Evolutionary conservation across 108 stramenopile species (phyloP).

Genomic region (Nitzschia sp.): DNA sequence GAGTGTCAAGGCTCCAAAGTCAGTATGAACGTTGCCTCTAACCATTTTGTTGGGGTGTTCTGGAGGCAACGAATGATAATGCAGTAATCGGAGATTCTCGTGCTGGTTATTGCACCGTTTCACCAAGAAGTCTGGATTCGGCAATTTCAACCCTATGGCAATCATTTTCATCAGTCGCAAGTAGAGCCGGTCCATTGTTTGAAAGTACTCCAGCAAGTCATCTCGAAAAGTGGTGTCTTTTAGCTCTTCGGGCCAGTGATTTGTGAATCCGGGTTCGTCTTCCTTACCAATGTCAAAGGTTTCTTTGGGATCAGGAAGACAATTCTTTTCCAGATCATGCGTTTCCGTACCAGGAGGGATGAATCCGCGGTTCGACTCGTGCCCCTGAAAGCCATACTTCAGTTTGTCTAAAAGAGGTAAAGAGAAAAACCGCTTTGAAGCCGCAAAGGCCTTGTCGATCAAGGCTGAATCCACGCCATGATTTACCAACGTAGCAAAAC

Average conservation of each 20-base stretch:
- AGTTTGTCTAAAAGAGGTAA: constrained; percentile 43
- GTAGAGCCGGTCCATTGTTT: constrained; percentile 32
- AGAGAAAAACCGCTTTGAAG: constrained; percentile 51
- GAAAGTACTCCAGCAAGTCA: constrained; percentile 44
- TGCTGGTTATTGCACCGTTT: constrained; percentile 29
- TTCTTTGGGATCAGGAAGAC: neutral
- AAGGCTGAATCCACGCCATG: constrained; percentile 16
- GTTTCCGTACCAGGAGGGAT: constrained; percentile 51
- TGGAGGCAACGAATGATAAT: constrained; percentile 22
- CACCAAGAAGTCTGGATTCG: constrained; percentile 17
- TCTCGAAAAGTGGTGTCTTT: constrained; percentile 30
- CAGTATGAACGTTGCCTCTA: constrained; percentile 49
- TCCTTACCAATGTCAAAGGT: constrained; percentile 18
- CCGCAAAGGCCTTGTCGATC: constrained; percentile 17
- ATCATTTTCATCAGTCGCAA: constrained; percentile 30
- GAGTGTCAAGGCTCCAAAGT: constrained; percentile 64
- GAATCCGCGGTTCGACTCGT: constrained; percentile 58
- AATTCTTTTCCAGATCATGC: constrained; percentile 24
- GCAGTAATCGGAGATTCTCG: constrained; percentile 31
- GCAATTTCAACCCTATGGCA: constrained; percentile 16
- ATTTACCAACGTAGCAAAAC: constrained; percentile 22
- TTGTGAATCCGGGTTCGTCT: constrained; percentile 9
- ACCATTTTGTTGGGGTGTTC: constrained; percentile 8
- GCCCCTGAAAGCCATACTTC: constrained; percentile 44
- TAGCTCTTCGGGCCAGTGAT: constrained; percentile 33